Base-by-base conservation (phyloP, 208 protist genomes). In the Crithidia acanthocephali region DNA sequence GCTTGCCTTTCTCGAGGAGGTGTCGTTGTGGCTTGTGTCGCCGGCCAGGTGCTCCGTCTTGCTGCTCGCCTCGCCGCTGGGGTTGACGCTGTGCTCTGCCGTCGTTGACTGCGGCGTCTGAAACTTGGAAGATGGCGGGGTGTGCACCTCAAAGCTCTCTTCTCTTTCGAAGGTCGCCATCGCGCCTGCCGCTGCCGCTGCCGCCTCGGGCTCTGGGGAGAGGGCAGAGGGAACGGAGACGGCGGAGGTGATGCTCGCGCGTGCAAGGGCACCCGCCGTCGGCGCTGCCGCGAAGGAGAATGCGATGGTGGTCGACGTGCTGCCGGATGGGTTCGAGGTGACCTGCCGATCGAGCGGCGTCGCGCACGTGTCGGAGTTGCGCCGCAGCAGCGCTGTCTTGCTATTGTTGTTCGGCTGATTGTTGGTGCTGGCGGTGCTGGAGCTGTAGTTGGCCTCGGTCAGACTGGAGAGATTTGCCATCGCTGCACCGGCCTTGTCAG, bases 401-500 rank as follows among this genome's bases (percentile, higher is more conserved):
- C 47, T 51, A 22, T 25, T 22, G 45, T 50, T 50, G 45, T 13
- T 50, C 15, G 20, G 16, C 45, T 10, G 16, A 22, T 10, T 5
- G 53, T 59, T 22, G 50, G 50, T 11, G 28, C 47, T 18, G 28
- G 13, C n/a, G 23, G 32, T 50, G 45, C 20, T 22, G 20, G 16
- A 5, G 30, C 35, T 37, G 20, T 42, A 2, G n/a, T 68, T 44
- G 2, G 20, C 22, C 50, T 33, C 44, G 8, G 61, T 66, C 30
- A 53, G 44, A 13, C 61, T 56, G n/a, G 47, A 65, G 30, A 56
- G 22, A 27, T 53, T 56, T 22, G 47, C 16, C 20, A n/a, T 42
- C 4, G 22, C 56, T 6, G 11, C 22, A 2, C 27, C 44, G 1
- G 30, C 35, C 40, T 35, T 51, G 13, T 20, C 18, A 18, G 28